These are phyloP conservation scores for Neurospora sp. DNA, from an alignment of 495 filamentous ascomycete genomes.

Conservation along the genomic window DNA sequence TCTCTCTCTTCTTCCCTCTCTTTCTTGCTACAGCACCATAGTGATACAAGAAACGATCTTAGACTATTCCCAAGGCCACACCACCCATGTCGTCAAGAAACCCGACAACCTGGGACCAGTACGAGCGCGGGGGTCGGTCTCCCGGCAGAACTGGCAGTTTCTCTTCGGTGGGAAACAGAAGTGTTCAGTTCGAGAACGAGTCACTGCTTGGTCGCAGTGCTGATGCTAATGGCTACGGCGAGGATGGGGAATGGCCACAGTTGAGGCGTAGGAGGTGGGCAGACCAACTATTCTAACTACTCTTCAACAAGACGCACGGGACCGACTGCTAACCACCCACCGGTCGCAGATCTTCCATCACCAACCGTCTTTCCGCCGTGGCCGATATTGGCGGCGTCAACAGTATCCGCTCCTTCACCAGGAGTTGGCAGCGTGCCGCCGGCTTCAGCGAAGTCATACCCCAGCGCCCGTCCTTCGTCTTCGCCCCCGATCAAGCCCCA, in stretches of 20 bases:
- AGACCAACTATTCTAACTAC: too few species aligned
- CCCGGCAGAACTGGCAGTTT: slow-evolving; percentile 26
- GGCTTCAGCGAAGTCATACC: slow-evolving; percentile 79
- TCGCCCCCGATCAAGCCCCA: slow-evolving; percentile 37
- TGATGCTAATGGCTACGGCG: slow-evolving; percentile 10
- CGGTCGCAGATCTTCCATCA: slow-evolving; percentile 55
- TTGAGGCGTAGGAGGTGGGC: slow-evolving; percentile 27
- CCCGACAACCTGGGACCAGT: slow-evolving; percentile 46
- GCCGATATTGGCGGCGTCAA: slow-evolving; percentile 83
- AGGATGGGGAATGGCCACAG: slow-evolving; percentile 25
- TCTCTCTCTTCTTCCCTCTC: neutral
- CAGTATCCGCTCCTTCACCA: slow-evolving; percentile 87
- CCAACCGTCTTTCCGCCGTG: slow-evolving; percentile 55
- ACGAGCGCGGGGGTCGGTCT: slow-evolving; percentile 23
- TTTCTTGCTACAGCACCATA: neutral
- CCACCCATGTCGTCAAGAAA: slow-evolving; percentile 26
- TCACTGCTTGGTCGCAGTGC: slow-evolving; percentile 29
- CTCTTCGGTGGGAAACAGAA: slow-evolving; percentile 24
- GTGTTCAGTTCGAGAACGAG: slow-evolving; percentile 27
- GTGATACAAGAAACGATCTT: neutral
- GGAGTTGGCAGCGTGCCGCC: slow-evolving; percentile 88
- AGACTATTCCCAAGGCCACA: neutral
- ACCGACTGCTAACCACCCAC: slow-evolving; percentile 1
- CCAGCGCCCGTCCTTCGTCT: slow-evolving; percentile 59
- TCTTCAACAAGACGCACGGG: neutral